phyloP scores from a whole-genome alignment of 2,329 filamentous ascomycete genomes.

The Coccinonectria pachysandricola region DNA sequence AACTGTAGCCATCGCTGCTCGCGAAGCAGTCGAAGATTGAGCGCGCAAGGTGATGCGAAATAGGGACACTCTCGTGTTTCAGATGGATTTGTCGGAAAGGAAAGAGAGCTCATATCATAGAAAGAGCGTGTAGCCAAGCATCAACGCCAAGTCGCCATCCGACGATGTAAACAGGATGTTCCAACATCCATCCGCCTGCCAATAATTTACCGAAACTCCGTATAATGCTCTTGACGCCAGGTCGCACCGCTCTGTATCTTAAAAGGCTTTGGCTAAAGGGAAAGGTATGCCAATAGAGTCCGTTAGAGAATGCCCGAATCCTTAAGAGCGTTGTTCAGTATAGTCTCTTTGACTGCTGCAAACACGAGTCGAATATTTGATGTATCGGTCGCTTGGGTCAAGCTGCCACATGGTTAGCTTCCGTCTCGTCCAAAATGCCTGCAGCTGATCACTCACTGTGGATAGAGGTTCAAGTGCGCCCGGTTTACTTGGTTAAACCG shows the following conservation, averaged over 20 bases:
- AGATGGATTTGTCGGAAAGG: no score
- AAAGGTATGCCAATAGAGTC: conserved; percentile 8
- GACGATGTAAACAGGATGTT: no score
- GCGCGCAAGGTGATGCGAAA: no score
- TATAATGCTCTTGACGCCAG: conserved; percentile 20
- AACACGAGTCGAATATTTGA: conserved; percentile 97
- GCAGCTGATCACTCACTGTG: conserved; percentile 59
- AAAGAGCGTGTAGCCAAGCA: conserved; percentile 11
- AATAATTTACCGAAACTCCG: conserved; percentile 13
- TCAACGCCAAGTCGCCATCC: conserved; percentile 14
- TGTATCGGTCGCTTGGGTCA: conserved; percentile 97
- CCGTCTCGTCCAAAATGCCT: not conserved
- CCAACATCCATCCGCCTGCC: conserved; percentile 14
- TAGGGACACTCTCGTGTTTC: no score
- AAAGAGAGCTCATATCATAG: conserved; percentile 6
- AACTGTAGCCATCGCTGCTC: no score
- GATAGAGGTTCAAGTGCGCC: conserved; percentile 91
- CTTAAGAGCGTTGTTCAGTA: conserved; percentile 94
- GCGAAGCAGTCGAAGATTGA: no score
- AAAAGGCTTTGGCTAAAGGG: no score
- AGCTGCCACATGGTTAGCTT: conserved; percentile 38
- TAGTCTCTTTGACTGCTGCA: conserved; percentile 96
- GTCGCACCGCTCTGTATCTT: conserved; percentile 12
- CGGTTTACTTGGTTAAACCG: conserved; percentile 98
- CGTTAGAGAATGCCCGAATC: conserved; percentile 87